Conservation (phyloP, 2,329 filamentous ascomycete genomes). For the Aspergillus brasiliensis region DNA sequence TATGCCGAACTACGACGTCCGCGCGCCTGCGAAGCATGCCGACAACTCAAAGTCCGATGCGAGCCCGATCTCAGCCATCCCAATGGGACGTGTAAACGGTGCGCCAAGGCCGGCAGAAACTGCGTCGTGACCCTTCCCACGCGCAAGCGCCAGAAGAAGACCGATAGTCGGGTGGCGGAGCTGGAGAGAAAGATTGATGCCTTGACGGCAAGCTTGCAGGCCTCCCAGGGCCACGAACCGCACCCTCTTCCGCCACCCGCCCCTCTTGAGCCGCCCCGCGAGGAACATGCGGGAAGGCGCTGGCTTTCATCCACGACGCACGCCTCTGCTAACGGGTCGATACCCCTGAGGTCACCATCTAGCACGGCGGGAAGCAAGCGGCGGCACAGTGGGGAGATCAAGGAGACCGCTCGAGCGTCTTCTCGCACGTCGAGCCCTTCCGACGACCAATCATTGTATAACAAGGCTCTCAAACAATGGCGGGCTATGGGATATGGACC, state of each 20-base stretch:
- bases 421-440: conserved; percentile 19
- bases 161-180: conserved; percentile 84
- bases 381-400: conserved; percentile 32
- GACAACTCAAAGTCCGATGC: conserved; percentile 79
- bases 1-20: conserved; percentile 63
- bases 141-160: conserved; percentile 86
- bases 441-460: conserved; percentile 23
- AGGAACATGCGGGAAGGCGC: conserved; percentile 41
- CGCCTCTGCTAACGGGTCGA: conserved; percentile 4
- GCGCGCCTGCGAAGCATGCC: conserved; percentile 74
- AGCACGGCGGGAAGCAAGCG: conserved; percentile 33
- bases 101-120: conserved; percentile 74
- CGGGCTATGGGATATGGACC: conserved; percentile 22
- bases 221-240: conserved; percentile 41
- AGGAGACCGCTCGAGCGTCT: conserved; percentile 15
- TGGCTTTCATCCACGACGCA: conserved; percentile 29
- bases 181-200: conserved; percentile 92
- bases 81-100: conserved; percentile 71
- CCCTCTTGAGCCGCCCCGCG: conserved; percentile 33
- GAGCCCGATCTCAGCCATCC: conserved; percentile 68
- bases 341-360: conserved; percentile 4
- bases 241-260: conserved; percentile 17
- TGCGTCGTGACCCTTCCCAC: conserved; percentile 76
- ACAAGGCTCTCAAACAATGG: conserved; percentile 23
- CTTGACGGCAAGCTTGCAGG: conserved; percentile 75